These are phyloP conservation scores for Colletotrichum australisinense DNA, from an alignment of 2,329 filamentous ascomycete species.

Conservation along the genomic window DNA sequence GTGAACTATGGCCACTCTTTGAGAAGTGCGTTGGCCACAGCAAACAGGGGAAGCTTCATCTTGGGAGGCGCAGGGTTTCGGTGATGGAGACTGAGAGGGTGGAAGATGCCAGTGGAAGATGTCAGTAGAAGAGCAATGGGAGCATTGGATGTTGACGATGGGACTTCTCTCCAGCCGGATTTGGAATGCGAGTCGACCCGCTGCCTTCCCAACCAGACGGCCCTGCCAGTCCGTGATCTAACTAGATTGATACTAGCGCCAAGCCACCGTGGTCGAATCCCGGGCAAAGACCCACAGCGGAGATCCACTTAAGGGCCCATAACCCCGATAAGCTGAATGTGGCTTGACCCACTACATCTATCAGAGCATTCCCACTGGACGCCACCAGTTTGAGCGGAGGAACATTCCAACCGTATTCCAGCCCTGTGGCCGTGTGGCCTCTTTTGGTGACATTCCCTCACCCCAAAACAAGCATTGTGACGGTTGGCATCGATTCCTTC, in stretches of 20 bases:
- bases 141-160: background rate
- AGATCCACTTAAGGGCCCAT: background rate
- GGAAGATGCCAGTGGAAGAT: no score
- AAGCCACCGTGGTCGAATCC: background rate
- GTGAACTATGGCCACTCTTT: background rate
- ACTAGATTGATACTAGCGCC: background rate
- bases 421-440: background rate
- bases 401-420: conserved; percentile 26
- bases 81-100: background rate
- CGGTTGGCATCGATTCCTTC: background rate
- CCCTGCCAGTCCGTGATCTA: no score
- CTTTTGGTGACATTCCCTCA: background rate
- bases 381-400: conserved; percentile 12
- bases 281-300: background rate
- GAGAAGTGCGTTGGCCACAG: no score
- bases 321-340: background rate
- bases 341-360: background rate
- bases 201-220: background rate
- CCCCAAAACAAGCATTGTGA: background rate
- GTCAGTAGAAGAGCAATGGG: background rate
- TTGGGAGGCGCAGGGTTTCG: conserved; percentile 30
- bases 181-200: background rate
- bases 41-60: background rate
- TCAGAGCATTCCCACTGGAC: conserved; percentile 15
- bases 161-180: background rate